Percentiles rank a stretch among this genome's conserved stretches.
Evolutionary conservation across 2,329 filamentous ascomycete species (phyloP).

Genomic region (Xylariaceae sp.): DNA sequence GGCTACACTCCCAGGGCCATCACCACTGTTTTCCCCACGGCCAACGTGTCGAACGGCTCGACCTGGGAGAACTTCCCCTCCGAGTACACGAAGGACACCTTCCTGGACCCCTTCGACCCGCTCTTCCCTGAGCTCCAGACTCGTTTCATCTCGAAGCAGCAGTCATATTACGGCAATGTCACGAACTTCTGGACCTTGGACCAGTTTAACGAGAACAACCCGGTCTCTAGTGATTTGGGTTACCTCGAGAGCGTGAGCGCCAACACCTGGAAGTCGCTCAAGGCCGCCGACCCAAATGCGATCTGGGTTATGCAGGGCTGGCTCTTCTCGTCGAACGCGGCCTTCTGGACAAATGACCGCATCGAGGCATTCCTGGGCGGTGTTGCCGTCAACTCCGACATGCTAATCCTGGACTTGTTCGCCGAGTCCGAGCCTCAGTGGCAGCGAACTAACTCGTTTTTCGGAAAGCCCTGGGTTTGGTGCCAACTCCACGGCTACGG

Average conservation of each 20-base stretch:
- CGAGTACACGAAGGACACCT: slow-evolving; percentile 17
- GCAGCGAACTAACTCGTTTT: slow-evolving; percentile 19
- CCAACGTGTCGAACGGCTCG: slow-evolving; percentile 19
- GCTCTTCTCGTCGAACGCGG: slow-evolving; percentile 15
- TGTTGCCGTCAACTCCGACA: slow-evolving; percentile 17
- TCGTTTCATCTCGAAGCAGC: slow-evolving; percentile 18
- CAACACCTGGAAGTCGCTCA: slow-evolving; percentile 19
- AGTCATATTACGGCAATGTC: slow-evolving; percentile 17
- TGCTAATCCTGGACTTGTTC: slow-evolving; percentile 20
- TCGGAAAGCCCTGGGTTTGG: slow-evolving; percentile 21
- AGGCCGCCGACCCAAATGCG: slow-evolving; percentile 16
- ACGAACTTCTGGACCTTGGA: slow-evolving; percentile 20
- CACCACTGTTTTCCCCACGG: slow-evolving; percentile 11
- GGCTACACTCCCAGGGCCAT: slow-evolving; percentile 16
- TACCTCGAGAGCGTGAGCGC: slow-evolving; percentile 20
- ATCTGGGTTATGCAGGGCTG: slow-evolving; percentile 22
- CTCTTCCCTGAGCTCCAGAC: slow-evolving; percentile 17
- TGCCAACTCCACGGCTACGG: slow-evolving; percentile 20
- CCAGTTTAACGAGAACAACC: slow-evolving; percentile 21
- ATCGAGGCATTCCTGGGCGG: slow-evolving; percentile 18
- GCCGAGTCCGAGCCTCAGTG: slow-evolving; percentile 20
- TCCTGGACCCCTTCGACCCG: slow-evolving; percentile 19
- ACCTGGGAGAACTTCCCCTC: slow-evolving; percentile 16
- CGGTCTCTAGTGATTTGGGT: slow-evolving; percentile 14
- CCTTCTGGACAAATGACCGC: slow-evolving; percentile 20